Evolutionary conservation across 2,329 filamentous ascomycete genomes (phyloP).

Genomic region (Penicillium sp.): DNA sequence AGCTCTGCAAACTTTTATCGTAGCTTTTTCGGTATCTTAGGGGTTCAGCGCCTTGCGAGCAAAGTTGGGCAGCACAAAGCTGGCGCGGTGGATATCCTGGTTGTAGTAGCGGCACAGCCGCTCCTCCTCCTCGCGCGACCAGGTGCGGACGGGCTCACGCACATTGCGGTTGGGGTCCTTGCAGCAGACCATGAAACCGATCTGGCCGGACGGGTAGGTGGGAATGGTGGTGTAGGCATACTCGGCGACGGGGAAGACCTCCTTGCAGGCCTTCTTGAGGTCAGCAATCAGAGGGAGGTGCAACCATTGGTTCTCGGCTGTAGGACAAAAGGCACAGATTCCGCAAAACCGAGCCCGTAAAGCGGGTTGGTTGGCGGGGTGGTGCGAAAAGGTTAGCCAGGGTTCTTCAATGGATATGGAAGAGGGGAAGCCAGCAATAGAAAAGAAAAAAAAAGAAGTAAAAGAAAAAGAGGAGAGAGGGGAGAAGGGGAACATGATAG

Average conservation of each 20-base stretch:
- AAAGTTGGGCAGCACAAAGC: constrained; percentile 90
- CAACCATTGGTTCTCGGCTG: constrained; percentile 99
- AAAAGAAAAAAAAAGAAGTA: constrained; percentile 3
- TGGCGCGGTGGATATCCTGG: constrained; percentile 89
- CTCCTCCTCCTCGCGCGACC: constrained; percentile 82
- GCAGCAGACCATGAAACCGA: constrained; percentile 99
- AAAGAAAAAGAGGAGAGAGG: constrained; percentile 2
- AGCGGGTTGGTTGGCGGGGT: constrained; percentile 29
- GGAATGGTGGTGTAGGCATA: constrained; percentile 98
- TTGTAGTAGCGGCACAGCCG: constrained; percentile 96
- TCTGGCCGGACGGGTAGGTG: constrained; percentile 97
- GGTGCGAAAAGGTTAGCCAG: constrained; percentile 24
- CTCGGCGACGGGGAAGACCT: constrained; percentile 95
- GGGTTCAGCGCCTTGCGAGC: constrained; percentile 63
- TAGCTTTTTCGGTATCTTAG: constrained; percentile 4
- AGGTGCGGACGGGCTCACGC: constrained; percentile 74
- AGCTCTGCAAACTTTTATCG: constrained; percentile 15
- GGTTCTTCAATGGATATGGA: constrained; percentile 11
- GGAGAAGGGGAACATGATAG: constrained; percentile 9
- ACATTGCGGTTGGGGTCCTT: constrained; percentile 84
- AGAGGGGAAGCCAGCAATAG: constrained; percentile 5
- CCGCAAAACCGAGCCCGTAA: constrained; percentile 28
- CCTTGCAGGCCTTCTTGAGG: constrained; percentile 93
- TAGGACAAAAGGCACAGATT: constrained; percentile 22
- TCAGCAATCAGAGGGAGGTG: constrained; percentile 88